Base-by-base conservation (phyloP, 306 rosid species). In the Adenanthera pavonina region DNA sequence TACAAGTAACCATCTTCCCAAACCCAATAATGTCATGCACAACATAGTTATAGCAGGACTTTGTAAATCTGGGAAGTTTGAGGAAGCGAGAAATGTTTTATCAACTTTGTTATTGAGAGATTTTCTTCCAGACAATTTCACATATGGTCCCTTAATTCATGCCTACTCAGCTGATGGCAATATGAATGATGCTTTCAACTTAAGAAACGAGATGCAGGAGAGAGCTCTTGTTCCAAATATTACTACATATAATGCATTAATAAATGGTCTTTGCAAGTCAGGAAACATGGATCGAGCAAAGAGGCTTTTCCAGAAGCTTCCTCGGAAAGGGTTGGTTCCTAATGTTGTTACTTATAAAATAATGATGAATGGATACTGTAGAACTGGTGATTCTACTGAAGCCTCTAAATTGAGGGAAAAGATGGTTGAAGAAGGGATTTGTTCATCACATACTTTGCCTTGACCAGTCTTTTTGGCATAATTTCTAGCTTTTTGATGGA, bases 31-130 rank as follows among this genome's bases (percentile, higher is more conserved):
- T 51, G 75, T 90, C 74, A 64, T 92, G 46, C 84, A 82, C 89
- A 92, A 94, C 86, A 85, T 94, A 72, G 91, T 92, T 78, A 89
- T 94, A 51, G 82, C 83, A 8, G 98, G 98, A 68, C 86, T 95
- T 54, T 93, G 95, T 87, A 95, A 87, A 73, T 90, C 88, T 62
- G 93, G 89, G 76, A 90, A 88, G 83, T 70, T 95, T 61, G 87
- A 79, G 19, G 88, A 89, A 67, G 98, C 97, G 43, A 88, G 87
- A 80, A 85, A 81, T 51, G 74, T 92, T 84, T 13, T 92, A 59
- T 91, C 97, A 15, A 61, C 77, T 72, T 73, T 90, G 88, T 83
- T 84, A 78, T 82, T 46, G 69, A 83, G 80, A 82, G 95, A 91
- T 53, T 92, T 95, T 87, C 65, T 81, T 64, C 97, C 97, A 1